These are phyloP conservation scores for Kentomonas sorsogonicus DNA, from an alignment of 208 protist genomes.

Conservation along the genomic window DNA sequence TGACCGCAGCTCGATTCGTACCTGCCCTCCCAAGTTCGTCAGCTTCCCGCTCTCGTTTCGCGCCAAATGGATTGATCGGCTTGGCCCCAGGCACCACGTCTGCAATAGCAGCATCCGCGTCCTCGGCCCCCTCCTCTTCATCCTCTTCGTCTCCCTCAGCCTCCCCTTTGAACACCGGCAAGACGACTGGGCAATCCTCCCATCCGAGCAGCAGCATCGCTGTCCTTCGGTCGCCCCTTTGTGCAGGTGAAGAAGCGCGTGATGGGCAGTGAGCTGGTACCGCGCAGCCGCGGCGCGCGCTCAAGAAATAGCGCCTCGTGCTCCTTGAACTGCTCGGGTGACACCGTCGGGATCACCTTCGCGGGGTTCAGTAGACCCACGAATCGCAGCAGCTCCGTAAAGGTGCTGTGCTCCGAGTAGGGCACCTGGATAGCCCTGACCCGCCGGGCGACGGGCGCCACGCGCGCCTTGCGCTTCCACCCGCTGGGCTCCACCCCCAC, in stretches of 20 bases:
- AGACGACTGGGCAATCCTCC: too few species aligned
- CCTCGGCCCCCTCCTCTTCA: too few species aligned
- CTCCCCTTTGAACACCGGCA: too few species aligned
- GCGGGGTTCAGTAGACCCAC: constrained; percentile 65
- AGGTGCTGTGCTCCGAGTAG: constrained; percentile 87
- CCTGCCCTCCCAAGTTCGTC: too few species aligned
- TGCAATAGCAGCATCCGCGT: too few species aligned
- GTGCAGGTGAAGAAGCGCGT: constrained; percentile 56
- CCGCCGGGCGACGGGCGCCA: constrained; percentile 17
- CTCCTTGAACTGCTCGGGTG: constrained; percentile 46
- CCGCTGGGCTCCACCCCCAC: constrained; percentile 80
- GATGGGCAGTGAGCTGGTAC: constrained; percentile 59
- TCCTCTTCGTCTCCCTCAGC: too few species aligned
- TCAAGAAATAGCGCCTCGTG: constrained; percentile 73
- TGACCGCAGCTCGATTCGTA: too few species aligned
- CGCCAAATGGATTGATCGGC: too few species aligned
- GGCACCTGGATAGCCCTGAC: constrained; percentile 51
- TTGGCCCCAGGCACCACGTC: too few species aligned
- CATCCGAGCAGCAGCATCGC: too few species aligned
- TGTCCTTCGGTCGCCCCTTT: too few species aligned
- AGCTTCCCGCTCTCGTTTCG: too few species aligned
- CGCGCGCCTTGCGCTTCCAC: constrained; percentile 43
- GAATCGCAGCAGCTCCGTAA: constrained; percentile 78
- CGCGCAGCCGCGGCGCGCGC: constrained; percentile 43
- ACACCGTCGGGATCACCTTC: constrained; percentile 71